Percentiles rank a stretch among this genome's conserved stretches.
These are phyloP conservation scores for Rosellinia necatrix DNA, from an alignment of 2,329 filamentous ascomycete genomes.

Conservation along the genomic window DNA sequence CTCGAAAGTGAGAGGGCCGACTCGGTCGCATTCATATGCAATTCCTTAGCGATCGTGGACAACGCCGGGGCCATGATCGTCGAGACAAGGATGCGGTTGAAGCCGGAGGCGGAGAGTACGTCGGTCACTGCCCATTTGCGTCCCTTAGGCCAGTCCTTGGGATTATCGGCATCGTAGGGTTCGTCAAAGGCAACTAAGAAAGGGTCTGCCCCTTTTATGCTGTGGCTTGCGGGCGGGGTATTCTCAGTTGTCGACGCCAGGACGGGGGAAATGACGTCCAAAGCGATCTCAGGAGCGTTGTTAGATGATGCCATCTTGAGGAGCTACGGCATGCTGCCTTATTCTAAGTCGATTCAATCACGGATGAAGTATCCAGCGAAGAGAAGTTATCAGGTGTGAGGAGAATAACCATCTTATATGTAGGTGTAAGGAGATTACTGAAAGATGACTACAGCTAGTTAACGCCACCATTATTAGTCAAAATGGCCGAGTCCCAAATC, in stretches of 20 bases:
- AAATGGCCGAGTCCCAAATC: too few relatives aligned
- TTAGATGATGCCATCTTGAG: conserved; percentile 3
- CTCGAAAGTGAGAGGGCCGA: conserved; percentile 54
- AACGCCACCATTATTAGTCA: too few relatives aligned
- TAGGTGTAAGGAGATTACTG: too few relatives aligned
- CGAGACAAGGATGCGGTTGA: conserved; percentile 56
- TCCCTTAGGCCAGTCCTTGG: conserved; percentile 45
- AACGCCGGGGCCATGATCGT: conserved; percentile 59
- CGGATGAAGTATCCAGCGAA: background rate
- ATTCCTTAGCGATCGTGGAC: conserved; percentile 52
- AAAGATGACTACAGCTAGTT: too few relatives aligned
- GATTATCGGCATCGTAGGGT: conserved; percentile 41
- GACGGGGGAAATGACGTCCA: conserved; percentile 7
- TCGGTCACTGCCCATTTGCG: conserved; percentile 56
- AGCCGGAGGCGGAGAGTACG: conserved; percentile 54
- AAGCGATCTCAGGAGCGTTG: background rate
- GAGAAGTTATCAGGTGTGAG: background rate
- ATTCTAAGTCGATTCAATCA: background rate
- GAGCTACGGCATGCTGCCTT: too few relatives aligned
- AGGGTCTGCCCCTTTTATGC: too few relatives aligned
- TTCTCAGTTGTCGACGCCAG: background rate
- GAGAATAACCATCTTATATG: too few relatives aligned
- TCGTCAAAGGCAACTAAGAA: conserved; percentile 25
- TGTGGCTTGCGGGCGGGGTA: background rate
- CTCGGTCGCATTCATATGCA: conserved; percentile 54